Conservation (phyloP, 2,329 filamentous ascomycete species). For the Pseudocercospora vitis region DNA sequence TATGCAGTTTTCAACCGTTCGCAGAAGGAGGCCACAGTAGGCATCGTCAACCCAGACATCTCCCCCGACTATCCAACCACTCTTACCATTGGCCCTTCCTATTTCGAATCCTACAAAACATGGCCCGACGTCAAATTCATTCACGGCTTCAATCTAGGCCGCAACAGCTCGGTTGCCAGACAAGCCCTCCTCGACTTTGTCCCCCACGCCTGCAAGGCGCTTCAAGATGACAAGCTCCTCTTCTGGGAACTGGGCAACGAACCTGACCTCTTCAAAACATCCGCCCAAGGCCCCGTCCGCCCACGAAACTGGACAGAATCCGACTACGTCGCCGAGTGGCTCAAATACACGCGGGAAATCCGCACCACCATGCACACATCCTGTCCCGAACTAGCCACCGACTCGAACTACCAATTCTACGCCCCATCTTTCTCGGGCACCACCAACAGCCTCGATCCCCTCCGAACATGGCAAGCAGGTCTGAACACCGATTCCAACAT, state of each 20-base stretch:
- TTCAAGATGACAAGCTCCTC: slow-evolving; percentile 53
- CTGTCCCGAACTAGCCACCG: slow-evolving; percentile 52
- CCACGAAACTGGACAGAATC: slow-evolving; percentile 55
- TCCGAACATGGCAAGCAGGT: slow-evolving; percentile 55
- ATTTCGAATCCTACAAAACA: slow-evolving; percentile 63
- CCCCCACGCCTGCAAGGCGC: slow-evolving; percentile 57
- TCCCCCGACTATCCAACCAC: slow-evolving; percentile 62
- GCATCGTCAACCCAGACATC: slow-evolving; percentile 51
- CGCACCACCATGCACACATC: slow-evolving; percentile 45
- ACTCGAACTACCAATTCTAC: slow-evolving; percentile 52
- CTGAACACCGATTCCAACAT: slow-evolving; percentile 53
- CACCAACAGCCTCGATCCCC: slow-evolving; percentile 52
- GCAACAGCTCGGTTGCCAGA: slow-evolving; percentile 55
- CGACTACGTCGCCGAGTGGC: slow-evolving; percentile 59
- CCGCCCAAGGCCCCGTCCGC: slow-evolving; percentile 54
- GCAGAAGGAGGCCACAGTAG: slow-evolving; percentile 53
- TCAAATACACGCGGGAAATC: slow-evolving; percentile 55
- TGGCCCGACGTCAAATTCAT: slow-evolving; percentile 58
- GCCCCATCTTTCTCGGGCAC: slow-evolving; percentile 61
- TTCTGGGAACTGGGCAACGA: slow-evolving; percentile 67
- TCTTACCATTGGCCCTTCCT: slow-evolving; percentile 60
- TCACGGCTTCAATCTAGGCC: slow-evolving; percentile 62
- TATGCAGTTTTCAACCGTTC: slow-evolving; percentile 60
- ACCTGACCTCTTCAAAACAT: slow-evolving; percentile 59
- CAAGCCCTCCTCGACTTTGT: slow-evolving; percentile 57